A percentile compares a stretch with the other conserved stretches of the same genome.
Evolutionary conservation across 805 yeast species (phyloP).

Genomic region (Jamesozyma hellenica): DNA sequence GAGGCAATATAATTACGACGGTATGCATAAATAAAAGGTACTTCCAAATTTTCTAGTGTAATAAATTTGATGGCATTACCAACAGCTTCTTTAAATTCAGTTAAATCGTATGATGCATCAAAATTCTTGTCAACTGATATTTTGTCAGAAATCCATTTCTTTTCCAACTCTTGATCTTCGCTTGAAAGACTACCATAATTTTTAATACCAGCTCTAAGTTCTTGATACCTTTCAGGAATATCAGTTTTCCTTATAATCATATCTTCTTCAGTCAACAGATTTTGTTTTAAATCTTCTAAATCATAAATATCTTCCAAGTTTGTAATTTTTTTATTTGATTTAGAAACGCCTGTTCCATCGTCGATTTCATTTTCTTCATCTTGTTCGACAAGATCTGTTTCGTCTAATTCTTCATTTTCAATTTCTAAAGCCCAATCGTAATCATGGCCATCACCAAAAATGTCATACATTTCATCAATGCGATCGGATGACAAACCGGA

Average conservation of each 20-base stretch:
- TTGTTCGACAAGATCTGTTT: slow-evolving; percentile 28
- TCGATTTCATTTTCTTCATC: slow-evolving; percentile 24
- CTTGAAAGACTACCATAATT: slow-evolving; percentile 55
- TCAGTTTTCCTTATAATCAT: slow-evolving; percentile 79
- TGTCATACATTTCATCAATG: slow-evolving; percentile 84
- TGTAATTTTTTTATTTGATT: slow-evolving; percentile 32
- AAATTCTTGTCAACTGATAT: slow-evolving; percentile 48
- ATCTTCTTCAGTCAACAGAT: slow-evolving; percentile 86
- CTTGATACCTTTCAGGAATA: slow-evolving; percentile 86
- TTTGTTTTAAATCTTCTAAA: slow-evolving; percentile 82
- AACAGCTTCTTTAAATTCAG: slow-evolving; percentile 60
- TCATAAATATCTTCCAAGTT: slow-evolving; percentile 81
- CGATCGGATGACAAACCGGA: slow-evolving; percentile 75
- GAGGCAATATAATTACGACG: slow-evolving; percentile 72
- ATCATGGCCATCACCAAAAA: slow-evolving; percentile 94
- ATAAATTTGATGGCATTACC: slow-evolving; percentile 61
- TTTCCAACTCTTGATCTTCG: slow-evolving; percentile 61
- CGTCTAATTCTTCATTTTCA: slow-evolving; percentile 37
- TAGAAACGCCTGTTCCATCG: slow-evolving; percentile 28
- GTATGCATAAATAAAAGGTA: slow-evolving; percentile 91
- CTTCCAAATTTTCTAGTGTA: slow-evolving; percentile 72
- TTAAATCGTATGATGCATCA: slow-evolving; percentile 29
- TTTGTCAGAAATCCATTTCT: slow-evolving; percentile 68
- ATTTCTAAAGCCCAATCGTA: slow-evolving; percentile 95
- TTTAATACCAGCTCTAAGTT: slow-evolving; percentile 52